Base-by-base conservation (phyloP, 306 rosid species). In the Lupinus albus region DNA sequence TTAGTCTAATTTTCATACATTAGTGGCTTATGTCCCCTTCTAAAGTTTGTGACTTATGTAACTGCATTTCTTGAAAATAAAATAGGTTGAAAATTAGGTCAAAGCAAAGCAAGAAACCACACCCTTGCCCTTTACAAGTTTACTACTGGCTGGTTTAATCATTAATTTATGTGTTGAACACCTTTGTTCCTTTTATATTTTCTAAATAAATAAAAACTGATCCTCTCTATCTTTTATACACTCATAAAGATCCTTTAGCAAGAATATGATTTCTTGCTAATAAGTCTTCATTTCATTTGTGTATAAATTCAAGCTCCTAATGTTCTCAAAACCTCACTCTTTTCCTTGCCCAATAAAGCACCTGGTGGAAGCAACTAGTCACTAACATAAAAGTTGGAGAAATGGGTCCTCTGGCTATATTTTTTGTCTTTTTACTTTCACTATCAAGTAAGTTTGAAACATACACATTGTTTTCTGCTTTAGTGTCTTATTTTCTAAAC, bases 391-490 rank as follows among this genome's bases (percentile, higher is more conserved):
- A 39, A 61, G 13, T 38, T 51, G 10, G 44, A 54, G 12, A 60
- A 64, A 87, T 84, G 84, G 78, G 56, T 55, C 70, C 25, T 64
- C 16, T 84, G 25, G 74, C 59, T 61, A 65, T 79, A 32, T n/a
- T 76, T 70, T 61, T 84, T 21, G 11, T 76, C 46, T 76, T 70
- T 59, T 45, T 83, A 28, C 57, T 87, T 67, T 53, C 81, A 14
- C 32, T 80, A 71, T 78, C 88, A 62, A 45, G 88, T 86, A 76
- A 70, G 84, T 82, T 30, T 60, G 52, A 50, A 56, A 49, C 10
- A 18, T 17, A 16, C 17, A 45, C 50, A 38, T 56, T 44, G 12
- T 20, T 21, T 46, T 45, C 39, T 67, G 50, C 33, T 45, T 13
- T 28, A 16, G 1, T 20, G 9, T 42, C 46, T 18, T 60, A 3